Conservation (phyloP, 805 yeast genomes). For the Saturnispora bothae region DNA sequence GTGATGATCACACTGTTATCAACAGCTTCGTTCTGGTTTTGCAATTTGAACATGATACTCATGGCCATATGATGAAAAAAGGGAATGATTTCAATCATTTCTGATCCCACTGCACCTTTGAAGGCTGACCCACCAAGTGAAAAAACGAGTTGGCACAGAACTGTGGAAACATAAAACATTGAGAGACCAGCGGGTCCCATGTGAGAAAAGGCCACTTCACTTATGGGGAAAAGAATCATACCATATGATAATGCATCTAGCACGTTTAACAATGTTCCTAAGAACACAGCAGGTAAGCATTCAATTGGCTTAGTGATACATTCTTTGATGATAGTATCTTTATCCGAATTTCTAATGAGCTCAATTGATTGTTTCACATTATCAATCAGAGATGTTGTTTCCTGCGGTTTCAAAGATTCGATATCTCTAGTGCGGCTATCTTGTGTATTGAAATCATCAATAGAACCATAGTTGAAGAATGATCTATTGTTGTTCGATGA, state of each 20-base stretch:
- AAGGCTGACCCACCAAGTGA: constrained; percentile 89
- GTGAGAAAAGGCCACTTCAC: constrained; percentile 63
- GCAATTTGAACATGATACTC: constrained; percentile 42
- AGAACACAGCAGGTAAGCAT: constrained; percentile 68
- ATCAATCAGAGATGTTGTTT: neutral
- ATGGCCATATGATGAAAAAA: constrained; percentile 94
- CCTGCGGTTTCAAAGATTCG: constrained; percentile 9
- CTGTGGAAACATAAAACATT: constrained; percentile 86
- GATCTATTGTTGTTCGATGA: constrained; percentile 1
- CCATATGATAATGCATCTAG: constrained; percentile 94
- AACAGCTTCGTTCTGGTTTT: constrained; percentile 18
- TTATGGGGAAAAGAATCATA: constrained; percentile 92
- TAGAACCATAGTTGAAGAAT: constrained; percentile 5
- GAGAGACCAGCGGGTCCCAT: constrained; percentile 86
- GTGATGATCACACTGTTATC: constrained; percentile 8
- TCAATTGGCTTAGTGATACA: constrained; percentile 31
- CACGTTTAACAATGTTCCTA: constrained; percentile 78
- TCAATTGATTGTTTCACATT: neutral
- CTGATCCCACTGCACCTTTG: constrained; percentile 87
- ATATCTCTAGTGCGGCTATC: constrained; percentile 5
- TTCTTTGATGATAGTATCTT: constrained; percentile 17
- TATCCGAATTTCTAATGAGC: constrained; percentile 13
- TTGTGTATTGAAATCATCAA: neutral
- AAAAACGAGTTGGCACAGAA: constrained; percentile 80
- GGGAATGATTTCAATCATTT: constrained; percentile 98